phyloP scores from a whole-genome alignment of 495 filamentous ascomycete genomes.

The Penicillium arizonense region DNA sequence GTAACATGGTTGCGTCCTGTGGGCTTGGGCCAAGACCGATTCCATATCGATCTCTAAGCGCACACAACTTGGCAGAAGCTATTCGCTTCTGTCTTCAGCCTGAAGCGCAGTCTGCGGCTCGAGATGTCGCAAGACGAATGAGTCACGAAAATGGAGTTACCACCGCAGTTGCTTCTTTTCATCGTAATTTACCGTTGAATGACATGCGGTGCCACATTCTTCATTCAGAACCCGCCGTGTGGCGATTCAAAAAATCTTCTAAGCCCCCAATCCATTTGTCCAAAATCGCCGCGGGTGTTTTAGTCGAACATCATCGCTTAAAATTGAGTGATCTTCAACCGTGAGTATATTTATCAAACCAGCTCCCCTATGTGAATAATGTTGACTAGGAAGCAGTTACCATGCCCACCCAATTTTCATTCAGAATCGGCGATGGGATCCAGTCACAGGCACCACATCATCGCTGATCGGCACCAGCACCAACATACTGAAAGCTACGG shows the following conservation, averaged over 20 bases:
- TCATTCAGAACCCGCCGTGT: slow-evolving; percentile 62
- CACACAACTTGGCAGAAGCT: slow-evolving; percentile 32
- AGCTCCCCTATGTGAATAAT: not conserved
- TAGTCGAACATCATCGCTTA: slow-evolving; percentile 57
- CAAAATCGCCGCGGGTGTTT: slow-evolving; percentile 63
- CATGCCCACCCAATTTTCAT: slow-evolving; percentile 25
- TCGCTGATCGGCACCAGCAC: slow-evolving; percentile 25
- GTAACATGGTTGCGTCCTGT: slow-evolving; percentile 5
- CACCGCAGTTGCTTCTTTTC: slow-evolving; percentile 71
- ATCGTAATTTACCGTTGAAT: slow-evolving; percentile 57
- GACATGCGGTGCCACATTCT: slow-evolving; percentile 71
- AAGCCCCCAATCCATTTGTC: slow-evolving; percentile 57
- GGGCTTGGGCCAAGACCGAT: slow-evolving; percentile 69
- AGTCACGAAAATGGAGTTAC: slow-evolving; percentile 67
- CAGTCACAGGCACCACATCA: slow-evolving; percentile 44
- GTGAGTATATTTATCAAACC: slow-evolving; percentile 9
- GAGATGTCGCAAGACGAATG: slow-evolving; percentile 60
- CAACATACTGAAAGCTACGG: slow-evolving; percentile 26
- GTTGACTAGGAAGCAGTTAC: not conserved
- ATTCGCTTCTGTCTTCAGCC: slow-evolving; percentile 64
- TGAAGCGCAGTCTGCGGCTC: slow-evolving; percentile 54
- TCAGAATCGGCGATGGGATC: slow-evolving; percentile 40
- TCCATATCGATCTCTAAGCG: slow-evolving; percentile 67
- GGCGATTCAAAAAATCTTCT: slow-evolving; percentile 53
- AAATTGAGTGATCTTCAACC: slow-evolving; percentile 61